Percentiles rank a stretch among this genome's conserved stretches.
Conservation (phyloP, 768 basidiomycete species). For the Amanita exitialis region DNA sequence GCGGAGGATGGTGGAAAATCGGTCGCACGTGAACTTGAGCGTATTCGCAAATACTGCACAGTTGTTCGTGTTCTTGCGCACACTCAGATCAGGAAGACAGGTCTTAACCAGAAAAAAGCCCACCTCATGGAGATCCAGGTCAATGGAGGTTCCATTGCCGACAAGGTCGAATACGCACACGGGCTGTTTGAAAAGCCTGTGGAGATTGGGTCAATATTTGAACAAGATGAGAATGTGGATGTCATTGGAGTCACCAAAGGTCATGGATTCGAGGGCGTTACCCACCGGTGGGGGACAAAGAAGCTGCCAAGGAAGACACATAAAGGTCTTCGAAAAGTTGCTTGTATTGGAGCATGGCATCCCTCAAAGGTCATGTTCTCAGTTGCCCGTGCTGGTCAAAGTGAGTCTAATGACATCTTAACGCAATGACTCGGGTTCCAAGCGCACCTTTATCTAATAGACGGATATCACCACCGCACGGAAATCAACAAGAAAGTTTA, state of each 20-base stretch:
- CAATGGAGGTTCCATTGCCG: conserved; percentile 90
- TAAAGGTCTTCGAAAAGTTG: conserved; percentile 99
- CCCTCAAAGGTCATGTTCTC: conserved; percentile 99
- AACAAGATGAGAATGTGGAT: conserved; percentile 95
- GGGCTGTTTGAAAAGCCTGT: conserved; percentile 95
- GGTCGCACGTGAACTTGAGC: conserved; percentile 91
- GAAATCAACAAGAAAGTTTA: conserved; percentile 99
- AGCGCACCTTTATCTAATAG: conserved; percentile 23
- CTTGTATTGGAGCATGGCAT: conserved; percentile 98
- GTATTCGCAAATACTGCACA: conserved; percentile 99
- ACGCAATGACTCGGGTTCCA: neutral
- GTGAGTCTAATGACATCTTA: conserved; percentile 31
- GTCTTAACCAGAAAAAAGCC: conserved; percentile 97
- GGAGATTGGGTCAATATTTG: conserved; percentile 78
- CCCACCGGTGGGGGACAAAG: conserved; percentile 98
- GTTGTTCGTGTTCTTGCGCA: conserved; percentile 99
- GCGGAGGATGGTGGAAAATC: conserved; percentile 92
- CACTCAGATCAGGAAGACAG: conserved; percentile 98
- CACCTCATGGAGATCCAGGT: conserved; percentile 99
- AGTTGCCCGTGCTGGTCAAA: conserved; percentile 99
- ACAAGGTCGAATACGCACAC: conserved; percentile 96
- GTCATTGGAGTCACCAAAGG: conserved; percentile 98
- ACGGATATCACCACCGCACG: conserved; percentile 94
- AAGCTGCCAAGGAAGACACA: conserved; percentile 98
- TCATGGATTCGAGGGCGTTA: conserved; percentile 99